Percentiles rank a stretch among this genome's conserved stretches.
These are phyloP conservation scores for Kingdonia uniflora DNA, from an alignment of 164 flowering plant genomes.

Conservation along the genomic window DNA sequence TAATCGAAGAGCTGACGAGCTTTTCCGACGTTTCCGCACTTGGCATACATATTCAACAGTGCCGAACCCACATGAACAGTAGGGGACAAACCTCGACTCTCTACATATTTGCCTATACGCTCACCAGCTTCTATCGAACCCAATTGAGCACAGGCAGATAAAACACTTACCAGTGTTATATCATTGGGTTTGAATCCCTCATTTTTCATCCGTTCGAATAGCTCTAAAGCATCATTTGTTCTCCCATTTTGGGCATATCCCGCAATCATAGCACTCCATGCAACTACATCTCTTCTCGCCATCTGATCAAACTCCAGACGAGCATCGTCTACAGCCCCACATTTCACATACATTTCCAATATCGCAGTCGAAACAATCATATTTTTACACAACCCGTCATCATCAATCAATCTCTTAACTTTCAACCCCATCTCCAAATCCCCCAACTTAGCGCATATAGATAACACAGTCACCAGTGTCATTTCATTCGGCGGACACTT, in stretches of 20 bases:
- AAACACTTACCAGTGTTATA: conserved; percentile 21
- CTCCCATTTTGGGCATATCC: conserved; percentile 50
- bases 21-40: conserved; percentile 32
- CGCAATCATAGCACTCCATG: conserved; percentile 49
- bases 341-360: conserved; percentile 43
- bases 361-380: conserved; percentile 35
- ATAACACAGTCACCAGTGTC: conserved; percentile 33
- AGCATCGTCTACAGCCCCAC: conserved; percentile 41
- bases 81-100: conserved; percentile 21
- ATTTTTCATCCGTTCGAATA: conserved; percentile 31
- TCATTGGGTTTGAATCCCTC: conserved; percentile 29
- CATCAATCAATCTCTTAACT: conserved; percentile 27
- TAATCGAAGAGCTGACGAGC: conserved; percentile 26
- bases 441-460: conserved; percentile 35
- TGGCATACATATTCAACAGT: conserved; percentile 31
- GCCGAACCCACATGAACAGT: conserved; percentile 35
- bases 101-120: conserved; percentile 1
- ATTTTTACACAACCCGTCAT: conserved; percentile 17
- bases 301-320: conserved; percentile 33
- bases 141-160: no score
- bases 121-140: no score
- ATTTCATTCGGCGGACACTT: conserved; percentile 24
- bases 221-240: conserved; percentile 34
- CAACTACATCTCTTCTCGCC: conserved; percentile 29
- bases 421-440: conserved; percentile 35